Base-by-base conservation (phyloP, 2,329 filamentous ascomycete genomes). In the Aureobasidium sp. region DNA sequence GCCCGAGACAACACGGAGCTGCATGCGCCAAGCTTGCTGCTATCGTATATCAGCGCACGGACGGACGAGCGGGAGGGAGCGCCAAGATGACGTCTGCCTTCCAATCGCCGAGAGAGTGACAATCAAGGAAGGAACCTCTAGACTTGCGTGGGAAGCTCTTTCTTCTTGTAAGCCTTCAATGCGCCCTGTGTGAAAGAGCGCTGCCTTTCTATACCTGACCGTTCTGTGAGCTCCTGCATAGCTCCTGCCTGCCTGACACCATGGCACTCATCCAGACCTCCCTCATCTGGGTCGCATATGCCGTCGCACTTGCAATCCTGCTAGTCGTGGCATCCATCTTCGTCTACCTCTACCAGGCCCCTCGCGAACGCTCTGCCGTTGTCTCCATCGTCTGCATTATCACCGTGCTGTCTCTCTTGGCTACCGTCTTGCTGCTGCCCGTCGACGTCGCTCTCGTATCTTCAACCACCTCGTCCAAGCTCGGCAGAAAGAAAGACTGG, bases 361-460 rank as follows among this genome's bases (percentile, higher is more conserved):
- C 92, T 37, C 86, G 89, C 69, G 93, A 97, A 63, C 87, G 94
- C 65, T 94, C 91, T 25, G 83, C 85, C 42, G 81, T 88, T 53
- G 91, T 97, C 64, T 96, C 87, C 64, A 80, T 86, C 59, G 88
- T 97, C 68, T 90, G 90, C 73, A 91, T 96, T 68, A 78, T 97
- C 75, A 94, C 91, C 61, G 82, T 96, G 49, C 91, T 92, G 11
- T 84, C 89, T 9, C 84, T 99, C 34, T 85, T 99, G 61, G 94
- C 94, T 15, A 99, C 94, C 1, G 87, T 97, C 31, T 84, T 99
- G 37, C 84, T 99, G 25, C 85, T 97, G 31, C 94, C 94, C 27
- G 93, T 97, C 74, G 94, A 99, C 74, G 91, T 97, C 68, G 94
- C 94, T 12, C 84, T 99, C 68, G 88, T 97, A 52, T 97, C 93